Percentiles rank a stretch among this genome's conserved stretches.
These are phyloP conservation scores for Porodaedalea pini DNA, from an alignment of 1,284 basidiomycete genomes.

Conservation along the genomic window DNA sequence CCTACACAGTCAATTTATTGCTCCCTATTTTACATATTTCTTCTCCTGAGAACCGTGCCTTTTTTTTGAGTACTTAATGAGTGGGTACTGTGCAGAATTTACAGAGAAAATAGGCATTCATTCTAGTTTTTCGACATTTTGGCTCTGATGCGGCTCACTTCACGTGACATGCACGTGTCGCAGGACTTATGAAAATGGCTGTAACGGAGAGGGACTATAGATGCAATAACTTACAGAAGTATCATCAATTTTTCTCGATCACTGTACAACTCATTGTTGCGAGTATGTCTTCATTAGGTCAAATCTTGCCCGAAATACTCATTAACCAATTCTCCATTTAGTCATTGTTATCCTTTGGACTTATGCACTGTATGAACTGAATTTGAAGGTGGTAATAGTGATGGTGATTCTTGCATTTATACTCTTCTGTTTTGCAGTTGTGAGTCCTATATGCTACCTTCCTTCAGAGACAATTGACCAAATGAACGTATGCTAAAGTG, in stretches of 20 bases:
- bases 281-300: conserved; percentile 4
- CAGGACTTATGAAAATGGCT: too few species aligned
- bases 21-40: too few species aligned
- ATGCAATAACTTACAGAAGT: conserved; percentile 5
- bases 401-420: background rate
- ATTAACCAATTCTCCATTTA: background rate
- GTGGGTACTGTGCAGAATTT: too few species aligned
- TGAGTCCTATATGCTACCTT: background rate
- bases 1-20: too few species aligned
- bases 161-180: too few species aligned
- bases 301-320: background rate
- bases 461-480: too few species aligned
- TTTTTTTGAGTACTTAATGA: too few species aligned
- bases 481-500: conserved; percentile 9
- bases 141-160: too few species aligned
- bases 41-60: too few species aligned
- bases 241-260: conserved; percentile 14
- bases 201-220: too few species aligned
- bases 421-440: background rate
- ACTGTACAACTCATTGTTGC: conserved; percentile 10
- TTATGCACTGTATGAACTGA: conserved; percentile 12
- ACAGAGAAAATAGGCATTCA: too few species aligned
- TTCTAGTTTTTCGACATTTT: too few species aligned
- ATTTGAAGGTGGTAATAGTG: background rate
- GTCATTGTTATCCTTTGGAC: conserved; percentile 15